phyloP scores from a whole-genome alignment of 768 basidiomycete species.

The Lentinula sp. region DNA sequence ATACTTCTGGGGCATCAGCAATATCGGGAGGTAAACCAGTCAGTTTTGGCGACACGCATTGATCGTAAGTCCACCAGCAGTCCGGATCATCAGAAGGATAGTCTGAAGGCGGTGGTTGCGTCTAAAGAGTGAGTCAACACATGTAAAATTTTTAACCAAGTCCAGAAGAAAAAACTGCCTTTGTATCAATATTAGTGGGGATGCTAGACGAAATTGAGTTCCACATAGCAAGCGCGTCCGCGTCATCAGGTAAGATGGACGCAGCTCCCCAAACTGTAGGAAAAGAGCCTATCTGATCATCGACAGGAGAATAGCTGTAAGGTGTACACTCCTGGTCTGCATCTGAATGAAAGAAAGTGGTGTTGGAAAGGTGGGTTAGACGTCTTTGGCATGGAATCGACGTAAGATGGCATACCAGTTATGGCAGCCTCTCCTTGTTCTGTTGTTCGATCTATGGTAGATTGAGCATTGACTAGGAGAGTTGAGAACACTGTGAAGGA shows the following conservation, averaged over 20 bases:
- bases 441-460: not conserved
- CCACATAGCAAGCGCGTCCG: not conserved
- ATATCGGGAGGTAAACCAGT: conserved; percentile 38
- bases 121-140: not conserved
- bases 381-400: not conserved
- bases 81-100: conserved; percentile 30
- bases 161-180: not conserved
- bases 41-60: conserved; percentile 44
- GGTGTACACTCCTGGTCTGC: conserved; percentile 1
- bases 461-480: not conserved
- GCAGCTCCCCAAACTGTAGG: not conserved
- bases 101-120: not conserved
- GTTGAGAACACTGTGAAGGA: not conserved
- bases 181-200: not conserved
- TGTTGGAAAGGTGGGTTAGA: not conserved
- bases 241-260: not conserved
- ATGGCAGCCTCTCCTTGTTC: conserved; percentile 1
- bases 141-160: not conserved
- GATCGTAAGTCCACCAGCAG: conserved; percentile 33
- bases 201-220: conserved; percentile 2
- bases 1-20: conserved; percentile 40
- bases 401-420: not conserved
- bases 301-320: conserved; percentile 1
- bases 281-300: not conserved
- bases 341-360: not conserved